Conservation (phyloP, 2,329 filamentous ascomycete genomes). For the Huntiella decipiens region DNA sequence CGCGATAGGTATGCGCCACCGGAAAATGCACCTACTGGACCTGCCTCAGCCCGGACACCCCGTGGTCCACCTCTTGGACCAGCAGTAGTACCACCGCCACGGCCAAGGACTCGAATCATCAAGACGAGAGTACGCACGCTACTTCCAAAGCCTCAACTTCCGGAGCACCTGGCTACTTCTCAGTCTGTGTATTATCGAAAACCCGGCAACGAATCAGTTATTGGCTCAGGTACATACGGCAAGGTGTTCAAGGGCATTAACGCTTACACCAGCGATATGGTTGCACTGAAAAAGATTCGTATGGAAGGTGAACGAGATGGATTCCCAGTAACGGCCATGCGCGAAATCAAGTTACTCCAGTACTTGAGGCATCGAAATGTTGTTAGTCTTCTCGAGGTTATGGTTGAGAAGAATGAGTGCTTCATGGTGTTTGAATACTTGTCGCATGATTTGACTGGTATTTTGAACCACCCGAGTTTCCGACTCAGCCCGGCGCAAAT, state of each 20-base stretch:
- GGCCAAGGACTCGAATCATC: slow-evolving; percentile 40
- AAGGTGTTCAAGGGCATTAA: slow-evolving; percentile 91
- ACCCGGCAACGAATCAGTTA: slow-evolving; percentile 90
- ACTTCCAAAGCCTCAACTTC: slow-evolving; percentile 52
- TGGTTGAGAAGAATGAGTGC: slow-evolving; percentile 97
- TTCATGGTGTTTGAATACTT: slow-evolving; percentile 99
- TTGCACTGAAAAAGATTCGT: slow-evolving; percentile 75
- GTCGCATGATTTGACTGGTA: slow-evolving; percentile 83
- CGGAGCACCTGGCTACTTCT: slow-evolving; percentile 54
- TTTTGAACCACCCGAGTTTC: slow-evolving; percentile 88
- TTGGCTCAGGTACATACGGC: slow-evolving; percentile 87
- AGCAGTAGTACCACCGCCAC: slow-evolving; percentile 13
- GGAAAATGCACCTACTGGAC: slow-evolving; percentile 32
- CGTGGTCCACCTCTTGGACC: slow-evolving; percentile 6
- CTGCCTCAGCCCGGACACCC: slow-evolving; percentile 27
- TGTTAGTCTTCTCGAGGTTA: slow-evolving; percentile 70
- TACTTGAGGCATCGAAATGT: slow-evolving; percentile 68
- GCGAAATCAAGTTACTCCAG: slow-evolving; percentile 83
- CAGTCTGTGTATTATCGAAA: slow-evolving; percentile 90
- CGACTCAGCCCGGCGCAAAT: slow-evolving; percentile 68
- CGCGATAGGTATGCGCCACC: slow-evolving; percentile 22
- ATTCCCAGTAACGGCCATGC: slow-evolving; percentile 76
- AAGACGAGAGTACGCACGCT: slow-evolving; percentile 50
- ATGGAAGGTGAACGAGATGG: slow-evolving; percentile 89
- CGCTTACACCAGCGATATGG: slow-evolving; percentile 69